Base-by-base conservation (phyloP, 202 grass and related monocot species). In the Miscanthus sacchariflorus region DNA sequence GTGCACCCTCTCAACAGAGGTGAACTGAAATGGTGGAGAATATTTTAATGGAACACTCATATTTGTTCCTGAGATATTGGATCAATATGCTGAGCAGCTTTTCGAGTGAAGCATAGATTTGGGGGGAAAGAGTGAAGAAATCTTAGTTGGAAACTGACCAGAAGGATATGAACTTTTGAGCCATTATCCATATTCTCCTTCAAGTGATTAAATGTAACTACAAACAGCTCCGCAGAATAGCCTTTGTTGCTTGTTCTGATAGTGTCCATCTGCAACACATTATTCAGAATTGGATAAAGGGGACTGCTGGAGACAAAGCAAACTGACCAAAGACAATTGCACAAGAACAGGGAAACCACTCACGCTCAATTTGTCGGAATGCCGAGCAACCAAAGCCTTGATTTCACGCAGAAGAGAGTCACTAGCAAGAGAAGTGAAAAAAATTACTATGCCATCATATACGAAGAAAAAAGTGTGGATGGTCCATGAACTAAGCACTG, bases 181-280 rank as follows among this genome's bases (percentile, higher is more conserved):
- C 83, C 87, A 36, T 87, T 85, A 21, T 85, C 70, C 24, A 49
- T 80, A 17, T 70, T 69, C 86, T 90, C 89, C 59, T 86, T 93
- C 17, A 73, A 13, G 23, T 89, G 78, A 88, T 95, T 93, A 84
- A 95, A 99, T 50, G 96, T 99, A 78, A 99, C 89, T 15, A 93
- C 89, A 33, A 85, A 84, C 64, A 99, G 77, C 78, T 96, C 89
- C 15, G 92, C 91, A 35, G 80, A 83, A 88, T 99, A 99, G 2
- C 94, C 96, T 83, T 84, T 91, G 75, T 93, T 92, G 72, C 93
- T 89, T 58, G 86, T 87, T 88, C 77, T 85, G 78, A 95, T 74
- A 38, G 83, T 91, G 50, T 99, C 96, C 87, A 99, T 96, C 96
- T 99, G 84, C 88, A 25, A 83, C 4, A 42, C 23, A 87, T 74